Evolutionary conservation across 2,329 filamentous ascomycete genomes (phyloP), one percentile per base, ranked within the genome.

Genomic region (Diaporthe citrichinensis): DNA sequence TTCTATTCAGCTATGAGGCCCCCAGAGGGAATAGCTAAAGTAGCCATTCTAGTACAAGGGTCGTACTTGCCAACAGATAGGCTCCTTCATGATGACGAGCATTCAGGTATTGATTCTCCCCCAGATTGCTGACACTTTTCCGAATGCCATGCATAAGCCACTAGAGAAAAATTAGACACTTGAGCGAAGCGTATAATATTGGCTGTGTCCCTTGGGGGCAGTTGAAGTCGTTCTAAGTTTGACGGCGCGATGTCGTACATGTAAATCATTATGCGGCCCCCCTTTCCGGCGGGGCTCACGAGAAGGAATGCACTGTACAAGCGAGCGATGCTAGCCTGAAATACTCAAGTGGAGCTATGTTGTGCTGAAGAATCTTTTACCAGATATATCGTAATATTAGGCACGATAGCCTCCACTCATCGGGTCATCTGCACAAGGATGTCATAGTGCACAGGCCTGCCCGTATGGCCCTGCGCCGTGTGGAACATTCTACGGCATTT

Each of bases 361-460:
- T 12, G 46, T 53, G 65, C 65, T 53, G 65, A 39, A 39, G 46
- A 7, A 20, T 25, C 44, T 15, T 10, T 53, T 41, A 36, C 23
- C 34, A 39, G 2, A 39, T 25, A 12, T 17, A 31, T 8, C 23
- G 25, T 36, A 39, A 34, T 15, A 41, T 68, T 14, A 39, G 36
- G 36, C 36, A 39, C 36, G 36, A 9, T 39, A 12, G 49, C 65
- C 65, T 55, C 49, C 49, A 28, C 34, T 17, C 31, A 25, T 36
- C 65, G 49, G 65, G 34, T 41, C 65, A 69, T 69, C 65, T 69
- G 49, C 65, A 55, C 65, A 69, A 69, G 65, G 65, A 53, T 55
- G 34, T 41, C 49, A 51, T 39, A 10, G 49, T 39, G 31, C 65
- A 41, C 65, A 55, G 46, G n/a, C 46, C 65, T 65, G 61, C 23